Evolutionary conservation across 1,284 basidiomycete genomes (phyloP).

Genomic region (Omphalotus olearius): DNA sequence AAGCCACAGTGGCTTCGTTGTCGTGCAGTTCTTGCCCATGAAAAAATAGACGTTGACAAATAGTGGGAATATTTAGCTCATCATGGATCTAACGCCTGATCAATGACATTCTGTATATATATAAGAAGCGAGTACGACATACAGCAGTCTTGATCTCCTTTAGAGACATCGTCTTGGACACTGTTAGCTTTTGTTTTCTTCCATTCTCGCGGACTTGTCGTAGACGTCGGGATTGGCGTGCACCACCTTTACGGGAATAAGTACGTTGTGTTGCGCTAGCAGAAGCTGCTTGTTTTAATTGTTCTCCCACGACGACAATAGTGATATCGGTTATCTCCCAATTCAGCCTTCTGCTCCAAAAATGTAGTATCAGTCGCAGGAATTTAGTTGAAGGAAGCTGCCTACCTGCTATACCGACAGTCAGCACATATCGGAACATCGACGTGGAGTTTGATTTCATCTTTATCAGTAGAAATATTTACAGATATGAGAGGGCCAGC

Average conservation of each 20-base stretch:
- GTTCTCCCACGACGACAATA: slow-evolving; percentile 34
- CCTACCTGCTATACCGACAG: slow-evolving; percentile 59
- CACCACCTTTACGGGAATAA: slow-evolving; percentile 24
- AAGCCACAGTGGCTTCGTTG: slow-evolving; percentile 52
- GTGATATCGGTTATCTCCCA: slow-evolving; percentile 50
- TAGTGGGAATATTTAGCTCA: slow-evolving; percentile 60
- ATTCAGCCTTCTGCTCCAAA: slow-evolving; percentile 37
- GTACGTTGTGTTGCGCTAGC: slow-evolving; percentile 14
- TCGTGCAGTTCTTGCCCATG: slow-evolving; percentile 60
- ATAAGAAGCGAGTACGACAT: slow-evolving; percentile 17
- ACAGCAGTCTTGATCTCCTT: slow-evolving; percentile 77
- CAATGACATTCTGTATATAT: neutral
- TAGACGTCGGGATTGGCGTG: slow-evolving; percentile 64
- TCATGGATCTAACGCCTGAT: slow-evolving; percentile 45
- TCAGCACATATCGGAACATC: slow-evolving; percentile 53
- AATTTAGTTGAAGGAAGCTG: slow-evolving; percentile 9
- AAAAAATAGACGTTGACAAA: slow-evolving; percentile 69
- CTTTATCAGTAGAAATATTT: slow-evolving; percentile 34
- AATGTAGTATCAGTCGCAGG: slow-evolving; percentile 2
- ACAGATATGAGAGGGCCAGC: slow-evolving; percentile 54
- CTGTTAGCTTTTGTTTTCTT: slow-evolving; percentile 45
- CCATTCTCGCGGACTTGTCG: slow-evolving; percentile 49
- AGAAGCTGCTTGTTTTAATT: slow-evolving; percentile 13
- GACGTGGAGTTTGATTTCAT: slow-evolving; percentile 34
- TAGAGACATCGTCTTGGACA: slow-evolving; percentile 63